Evolutionary conservation across 2,329 filamentous ascomycete genomes (phyloP), one percentile per base, ranked within the genome.

Genomic region (Pezicula rhizophila): DNA sequence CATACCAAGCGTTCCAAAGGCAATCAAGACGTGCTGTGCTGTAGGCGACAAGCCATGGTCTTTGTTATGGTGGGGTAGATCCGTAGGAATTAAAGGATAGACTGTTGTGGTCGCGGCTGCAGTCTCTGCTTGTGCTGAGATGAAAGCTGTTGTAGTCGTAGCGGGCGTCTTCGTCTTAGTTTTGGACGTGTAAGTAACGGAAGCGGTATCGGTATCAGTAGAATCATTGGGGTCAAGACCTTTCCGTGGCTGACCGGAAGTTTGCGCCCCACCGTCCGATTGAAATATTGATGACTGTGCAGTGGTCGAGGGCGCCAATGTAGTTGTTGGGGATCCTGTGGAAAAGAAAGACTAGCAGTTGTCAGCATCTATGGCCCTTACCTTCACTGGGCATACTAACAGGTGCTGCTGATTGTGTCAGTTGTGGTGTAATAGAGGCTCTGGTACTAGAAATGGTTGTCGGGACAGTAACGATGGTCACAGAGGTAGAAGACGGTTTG

Each of bases 1-100:
- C 46, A 12, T 57, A 64, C 62, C 60, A 39, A 64, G 60, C 34
- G 58, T 50, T 41, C 58, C 62, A 33, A 48, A 48, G 33, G 57
- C 57, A 46, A 65, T 59, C 31, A 64, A 39, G 26, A 62, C 46
- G 28, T 59, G 54, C 48, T 64, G 53, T 4, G 57, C 54, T 28
- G 50, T 42, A 7, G 57, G 55, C 28, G 56, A 57, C 12, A 65
- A 17, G 18, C 45, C 44, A 26, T 38, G 34, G 31, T 55, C 34
- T 6, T 40, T 42, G 23, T 47, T 26, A 35, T 45, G 20, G 14
- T 26, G 25, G 12, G 14, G 6, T 11, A 12, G 25, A 7, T 20
- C 17, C 11, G 20, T 23, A 17, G 15, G 15, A 12, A 31, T 11
- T 2, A 45, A 12, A 4, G 28, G 28, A n/a, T 42, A 33, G 38